These are phyloP conservation scores for Aeschynomene evenia DNA, from an alignment of 306 rosid species.

Conservation along the genomic window DNA sequence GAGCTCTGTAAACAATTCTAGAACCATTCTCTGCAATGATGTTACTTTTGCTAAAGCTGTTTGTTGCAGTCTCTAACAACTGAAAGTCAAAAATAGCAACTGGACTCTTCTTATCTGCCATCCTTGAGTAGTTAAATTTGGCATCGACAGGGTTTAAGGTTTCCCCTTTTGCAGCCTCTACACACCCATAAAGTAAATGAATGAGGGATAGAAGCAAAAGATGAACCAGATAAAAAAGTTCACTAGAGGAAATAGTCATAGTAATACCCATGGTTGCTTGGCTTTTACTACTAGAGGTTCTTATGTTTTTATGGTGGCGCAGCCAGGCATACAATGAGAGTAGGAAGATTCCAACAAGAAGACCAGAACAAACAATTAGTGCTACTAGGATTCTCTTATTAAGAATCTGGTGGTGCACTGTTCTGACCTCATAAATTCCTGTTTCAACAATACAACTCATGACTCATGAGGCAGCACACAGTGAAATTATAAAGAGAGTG, in stretches of 20 bases:
- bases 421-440: constrained; percentile 52
- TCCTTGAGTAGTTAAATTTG: constrained; percentile 54
- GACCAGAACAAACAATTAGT: constrained; percentile 64
- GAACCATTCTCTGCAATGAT: constrained; percentile 60
- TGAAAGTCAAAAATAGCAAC: constrained; percentile 68
- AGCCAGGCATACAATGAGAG: constrained; percentile 55
- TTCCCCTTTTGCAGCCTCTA: constrained; percentile 58
- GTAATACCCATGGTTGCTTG: constrained; percentile 54
- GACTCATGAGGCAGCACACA: constrained; percentile 16
- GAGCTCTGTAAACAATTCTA: constrained; percentile 60
- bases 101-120: constrained; percentile 62
- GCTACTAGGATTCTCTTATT: constrained; percentile 66
- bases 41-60: constrained; percentile 61
- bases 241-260: constrained; percentile 30
- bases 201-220: constrained; percentile 11
- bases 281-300: constrained; percentile 36
- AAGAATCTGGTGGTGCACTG: constrained; percentile 67
- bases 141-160: constrained; percentile 45
- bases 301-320: constrained; percentile 39
- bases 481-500: not conserved
- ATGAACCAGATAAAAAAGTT: not conserved
- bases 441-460: constrained; percentile 29
- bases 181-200: constrained; percentile 26
- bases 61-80: constrained; percentile 72
- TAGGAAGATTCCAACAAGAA: constrained; percentile 64